Base-by-base conservation (phyloP, 495 filamentous ascomycete genomes). In the Penicillium macrosclerotiorum region DNA sequence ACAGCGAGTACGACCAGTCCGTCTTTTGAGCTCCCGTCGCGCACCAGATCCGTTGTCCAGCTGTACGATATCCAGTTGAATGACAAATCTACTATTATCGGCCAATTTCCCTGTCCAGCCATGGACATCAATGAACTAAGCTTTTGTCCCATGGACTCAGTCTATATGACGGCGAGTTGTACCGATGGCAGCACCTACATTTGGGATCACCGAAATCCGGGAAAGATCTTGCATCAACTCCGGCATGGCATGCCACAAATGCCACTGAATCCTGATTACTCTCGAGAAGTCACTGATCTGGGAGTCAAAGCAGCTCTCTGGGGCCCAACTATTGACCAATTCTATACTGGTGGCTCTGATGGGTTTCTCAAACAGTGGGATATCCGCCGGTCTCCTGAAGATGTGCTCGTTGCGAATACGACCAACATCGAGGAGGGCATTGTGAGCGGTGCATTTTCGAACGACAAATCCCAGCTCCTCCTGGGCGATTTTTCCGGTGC, bases 281-380 rank as follows among this genome's bases (percentile, higher is more conserved):
- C 76, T 16, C 69, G 82, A 14, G 89, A 94, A 51, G 52, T 73
- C 4, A 79, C 79, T 16, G 93, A 97, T 57, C 83, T 85, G 1
- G 93, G 93, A 0, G 83, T 96, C 4, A 84, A 85, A 26, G 84
- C 93, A 49, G 80, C 81, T 1, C 68, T 86, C 1, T 98, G 92
- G 92, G 90, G 86, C 2, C 72, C 75, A 3, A 76, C 75, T 0
- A 65, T 74, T 4, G 80, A 86, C 37, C 73, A 86, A 0, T 79
- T 96, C 34, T 95, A 91, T 55, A 95, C 88, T n/a, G 93, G 91
- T 2, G 85, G 84, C 3, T 93, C 90, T 0, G 93, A 98, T 58
- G 92, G 93, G 1, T 71, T 85, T 0, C 73, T 98, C 5, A 95
- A 90, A 43, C 76, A 82, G 14, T 98, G 93, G 93, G 82, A 96